These are phyloP conservation scores for Sordariomycetes sp. DNA, from an alignment of 2,329 filamentous ascomycete species.

Conservation along the genomic window DNA sequence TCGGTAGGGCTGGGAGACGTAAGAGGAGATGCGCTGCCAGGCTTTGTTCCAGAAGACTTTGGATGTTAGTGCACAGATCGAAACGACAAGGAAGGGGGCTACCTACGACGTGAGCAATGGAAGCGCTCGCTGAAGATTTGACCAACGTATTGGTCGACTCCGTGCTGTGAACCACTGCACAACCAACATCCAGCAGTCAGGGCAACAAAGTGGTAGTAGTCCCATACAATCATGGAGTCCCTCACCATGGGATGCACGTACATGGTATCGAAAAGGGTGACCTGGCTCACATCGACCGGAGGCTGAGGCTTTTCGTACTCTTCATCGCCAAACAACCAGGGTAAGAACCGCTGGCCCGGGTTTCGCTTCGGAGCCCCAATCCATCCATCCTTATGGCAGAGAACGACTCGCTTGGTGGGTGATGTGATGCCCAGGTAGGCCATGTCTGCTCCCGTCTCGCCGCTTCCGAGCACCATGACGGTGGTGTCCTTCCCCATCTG, in stretches of 20 bases:
- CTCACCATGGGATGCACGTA: slow-evolving; percentile 29
- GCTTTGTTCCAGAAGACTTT: slow-evolving; percentile 24
- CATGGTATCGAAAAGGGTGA: slow-evolving; percentile 31
- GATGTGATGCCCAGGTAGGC: slow-evolving; percentile 30
- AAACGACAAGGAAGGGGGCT: not conserved
- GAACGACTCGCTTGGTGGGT: slow-evolving; percentile 24
- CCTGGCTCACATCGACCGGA: slow-evolving; percentile 21
- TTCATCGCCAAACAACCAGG: slow-evolving; percentile 8
- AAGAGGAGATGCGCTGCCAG: slow-evolving; percentile 21
- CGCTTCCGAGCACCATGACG: slow-evolving; percentile 30
- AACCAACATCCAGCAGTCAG: slow-evolving; percentile 12
- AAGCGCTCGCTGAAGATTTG: slow-evolving; percentile 15
- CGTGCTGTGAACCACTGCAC: slow-evolving; percentile 9
- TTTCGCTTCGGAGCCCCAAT: slow-evolving; percentile 6
- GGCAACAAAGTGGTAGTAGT: slow-evolving; percentile 23
- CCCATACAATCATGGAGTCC: slow-evolving; percentile 24
- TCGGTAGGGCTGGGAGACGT: slow-evolving; percentile 22
- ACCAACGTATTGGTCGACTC: slow-evolving; percentile 13
- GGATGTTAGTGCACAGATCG: slow-evolving; percentile 3
- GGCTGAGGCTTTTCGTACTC: slow-evolving; percentile 11
- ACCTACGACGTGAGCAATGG: slow-evolving; percentile 14
- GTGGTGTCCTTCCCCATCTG: slow-evolving; percentile 28
- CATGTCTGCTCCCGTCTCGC: slow-evolving; percentile 34
- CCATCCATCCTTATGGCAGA: slow-evolving; percentile 30
- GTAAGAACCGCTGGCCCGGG: slow-evolving; percentile 11